Base-by-base conservation (phyloP, 169 alveolate genomes). In the Plasmodium berghei region DNA sequence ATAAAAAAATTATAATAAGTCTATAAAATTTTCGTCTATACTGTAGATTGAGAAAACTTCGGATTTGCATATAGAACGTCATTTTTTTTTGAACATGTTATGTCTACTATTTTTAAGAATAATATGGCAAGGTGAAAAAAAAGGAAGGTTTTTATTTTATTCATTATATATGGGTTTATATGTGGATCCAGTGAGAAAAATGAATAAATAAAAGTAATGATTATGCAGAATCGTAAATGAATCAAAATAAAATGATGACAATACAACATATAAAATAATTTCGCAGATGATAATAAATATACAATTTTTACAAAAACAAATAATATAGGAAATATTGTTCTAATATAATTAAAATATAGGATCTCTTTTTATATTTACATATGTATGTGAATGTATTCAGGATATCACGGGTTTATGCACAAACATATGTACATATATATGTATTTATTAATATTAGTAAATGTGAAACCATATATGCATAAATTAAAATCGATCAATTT, bases 11-110 rank as follows among this genome's bases (percentile, higher is more conserved):
- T 18, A 18, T 16, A 45, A 73, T 45, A 62, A 42, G 61, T 1
- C 26, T 9, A 16, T 56, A 72, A 63, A 46, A 70, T 22, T 4
- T 9, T 14, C 10, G 34, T 34, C 58, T 71, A 34, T 73, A 73
- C 87, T 48, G 42, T 73, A 16, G 87, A 16, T 73, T 73, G 87
- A 12, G 72, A 14, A n/a, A 73, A 58, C 28, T 62, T 73, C 22
- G 72, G 18, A 9, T 64, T 48, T 58, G 56, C 49, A 58, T 70
- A 16, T 28, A 28, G 18, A 16, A 54, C 40, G 22, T 58, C 72
- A 40, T 26, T 63, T 16, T 18, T 54, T 20, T 34, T 42, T 46
- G 62, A 55, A 40, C 67, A 62, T 75, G 62, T 62, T 62, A 48
- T 62, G 28, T 48, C 74, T 48, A 48, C 55, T 46, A 49, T 52